Conservation (phyloP, 2,329 filamentous ascomycete species). For the Dothiorella sarmentorum region DNA sequence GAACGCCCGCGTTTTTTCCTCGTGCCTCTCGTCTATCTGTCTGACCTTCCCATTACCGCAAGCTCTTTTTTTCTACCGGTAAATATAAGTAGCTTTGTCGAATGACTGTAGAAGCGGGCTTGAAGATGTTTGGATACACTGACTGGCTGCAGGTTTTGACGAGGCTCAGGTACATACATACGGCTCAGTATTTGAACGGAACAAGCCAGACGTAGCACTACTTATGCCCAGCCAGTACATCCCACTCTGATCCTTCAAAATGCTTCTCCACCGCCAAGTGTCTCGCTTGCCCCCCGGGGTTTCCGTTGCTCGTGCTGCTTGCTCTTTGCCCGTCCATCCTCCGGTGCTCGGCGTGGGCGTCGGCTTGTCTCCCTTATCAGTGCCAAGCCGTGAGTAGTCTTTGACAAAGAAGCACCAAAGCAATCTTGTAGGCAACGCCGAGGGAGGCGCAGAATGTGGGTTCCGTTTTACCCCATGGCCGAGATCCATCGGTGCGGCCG, state of each 20-base stretch:
- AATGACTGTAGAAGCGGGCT: no score
- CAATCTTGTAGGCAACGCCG: background rate
- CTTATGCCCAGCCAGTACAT: no score
- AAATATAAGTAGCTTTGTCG: no score
- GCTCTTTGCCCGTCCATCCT: background rate
- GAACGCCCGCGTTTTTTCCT: background rate
- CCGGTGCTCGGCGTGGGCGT: background rate
- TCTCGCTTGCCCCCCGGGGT: no score
- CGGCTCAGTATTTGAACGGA: background rate
- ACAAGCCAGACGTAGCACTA: background rate
- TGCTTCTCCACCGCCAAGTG: background rate
- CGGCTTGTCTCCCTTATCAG: slow-evolving; percentile 1
- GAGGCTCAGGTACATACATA: no score
- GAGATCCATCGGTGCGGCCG: background rate
- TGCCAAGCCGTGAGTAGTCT: background rate
- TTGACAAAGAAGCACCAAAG: background rate
- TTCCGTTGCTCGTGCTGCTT: background rate
- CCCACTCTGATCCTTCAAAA: background rate
- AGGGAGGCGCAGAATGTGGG: background rate
- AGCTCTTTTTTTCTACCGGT: no score
- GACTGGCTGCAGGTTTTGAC: background rate
- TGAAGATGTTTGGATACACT: background rate
- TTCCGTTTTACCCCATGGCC: background rate
- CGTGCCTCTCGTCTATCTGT: no score
- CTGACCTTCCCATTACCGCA: no score